phyloP scores from a whole-genome alignment of 1,139 yeast species.

The Debaryomycetaceae sp. region DNA sequence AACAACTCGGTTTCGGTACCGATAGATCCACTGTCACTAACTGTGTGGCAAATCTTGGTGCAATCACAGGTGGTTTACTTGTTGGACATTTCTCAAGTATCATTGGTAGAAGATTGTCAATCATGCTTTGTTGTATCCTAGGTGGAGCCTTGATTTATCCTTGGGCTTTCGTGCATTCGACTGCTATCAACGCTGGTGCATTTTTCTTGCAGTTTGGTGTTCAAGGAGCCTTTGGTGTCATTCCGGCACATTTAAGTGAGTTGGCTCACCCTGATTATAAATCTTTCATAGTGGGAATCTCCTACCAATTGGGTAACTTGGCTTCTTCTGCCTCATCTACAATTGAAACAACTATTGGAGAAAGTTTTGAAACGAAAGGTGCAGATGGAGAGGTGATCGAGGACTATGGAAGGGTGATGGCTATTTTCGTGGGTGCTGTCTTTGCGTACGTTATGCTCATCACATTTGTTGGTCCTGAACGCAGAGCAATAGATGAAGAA shows the following conservation, averaged over 20 bases:
- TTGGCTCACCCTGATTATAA: slow-evolving; percentile 35
- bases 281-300: slow-evolving; percentile 35
- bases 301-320: slow-evolving; percentile 40
- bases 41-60: slow-evolving; percentile 49
- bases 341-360: slow-evolving; percentile 34
- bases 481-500: slow-evolving; percentile 5
- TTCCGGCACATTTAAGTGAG: slow-evolving; percentile 34
- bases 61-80: slow-evolving; percentile 46
- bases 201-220: slow-evolving; percentile 25
- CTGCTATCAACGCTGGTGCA: slow-evolving; percentile 28
- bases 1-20: slow-evolving; percentile 32
- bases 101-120: slow-evolving; percentile 46
- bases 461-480: slow-evolving; percentile 34
- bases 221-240: slow-evolving; percentile 40
- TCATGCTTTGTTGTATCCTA: slow-evolving; percentile 27
- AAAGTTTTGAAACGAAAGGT: slow-evolving; percentile 23
- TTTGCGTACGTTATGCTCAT: slow-evolving; percentile 27
- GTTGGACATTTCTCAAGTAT: slow-evolving; percentile 45
- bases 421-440: slow-evolving; percentile 37
- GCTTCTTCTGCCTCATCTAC: slow-evolving; percentile 36
- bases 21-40: slow-evolving; percentile 43
- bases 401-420: slow-evolving; percentile 37
- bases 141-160: slow-evolving; percentile 35
- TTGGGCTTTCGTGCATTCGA: slow-evolving; percentile 16
- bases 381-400: slow-evolving; percentile 20